phyloP scores from a whole-genome alignment of 768 basidiomycete genomes.

The Favolaschia claudopus region DNA sequence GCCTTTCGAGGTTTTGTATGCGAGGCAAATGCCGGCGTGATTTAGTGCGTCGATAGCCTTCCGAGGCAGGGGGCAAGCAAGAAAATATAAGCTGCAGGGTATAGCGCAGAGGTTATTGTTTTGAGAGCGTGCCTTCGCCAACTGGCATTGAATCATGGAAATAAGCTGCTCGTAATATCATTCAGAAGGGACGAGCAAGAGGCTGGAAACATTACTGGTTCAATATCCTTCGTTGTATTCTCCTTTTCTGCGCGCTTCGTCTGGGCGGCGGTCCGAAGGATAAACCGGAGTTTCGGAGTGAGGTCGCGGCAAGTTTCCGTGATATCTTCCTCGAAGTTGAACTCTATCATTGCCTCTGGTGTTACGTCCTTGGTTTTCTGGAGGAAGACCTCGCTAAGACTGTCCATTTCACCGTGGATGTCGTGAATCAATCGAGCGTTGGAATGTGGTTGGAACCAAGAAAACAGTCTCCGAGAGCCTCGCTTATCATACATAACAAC shows the following conservation, averaged over 20 bases:
- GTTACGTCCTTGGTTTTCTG: neutral
- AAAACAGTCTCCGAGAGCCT: neutral
- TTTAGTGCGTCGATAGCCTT: slow-evolving; percentile 3
- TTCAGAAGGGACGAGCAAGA: neutral
- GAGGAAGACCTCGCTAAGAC: neutral
- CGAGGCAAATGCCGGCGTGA: slow-evolving; percentile 3
- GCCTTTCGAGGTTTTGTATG: neutral
- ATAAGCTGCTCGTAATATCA: neutral
- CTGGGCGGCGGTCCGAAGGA: neutral
- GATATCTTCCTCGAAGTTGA: neutral
- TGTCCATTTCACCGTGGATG: neutral
- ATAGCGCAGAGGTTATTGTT: slow-evolving; percentile 7
- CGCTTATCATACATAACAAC: neutral
- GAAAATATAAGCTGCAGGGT: slow-evolving; percentile 5
- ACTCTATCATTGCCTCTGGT: neutral
- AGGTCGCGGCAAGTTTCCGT: neutral
- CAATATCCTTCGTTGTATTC: neutral
- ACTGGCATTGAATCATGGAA: slow-evolving; percentile 3
- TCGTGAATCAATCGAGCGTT: neutral
- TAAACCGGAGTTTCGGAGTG: neutral
- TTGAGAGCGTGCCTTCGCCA: neutral
- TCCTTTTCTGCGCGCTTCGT: neutral
- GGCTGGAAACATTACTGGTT: neutral
- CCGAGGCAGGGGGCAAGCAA: neutral
- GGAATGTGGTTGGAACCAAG: neutral